These are phyloP conservation scores for Populus hybrid DNA, from an alignment of 441 rosid genomes.

Conservation along the genomic window DNA sequence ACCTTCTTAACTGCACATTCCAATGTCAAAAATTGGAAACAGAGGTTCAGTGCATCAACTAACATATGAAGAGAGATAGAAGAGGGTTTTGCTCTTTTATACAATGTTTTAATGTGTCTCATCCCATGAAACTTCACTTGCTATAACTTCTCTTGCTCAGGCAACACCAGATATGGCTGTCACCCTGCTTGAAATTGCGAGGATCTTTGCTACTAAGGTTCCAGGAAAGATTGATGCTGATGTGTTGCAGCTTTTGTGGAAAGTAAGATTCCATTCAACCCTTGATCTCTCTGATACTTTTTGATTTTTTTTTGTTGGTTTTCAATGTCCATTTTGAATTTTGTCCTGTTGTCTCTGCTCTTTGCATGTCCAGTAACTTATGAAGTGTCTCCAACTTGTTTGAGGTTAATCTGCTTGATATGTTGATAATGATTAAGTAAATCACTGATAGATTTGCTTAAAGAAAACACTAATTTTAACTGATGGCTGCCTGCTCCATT, in stretches of 20 bases:
- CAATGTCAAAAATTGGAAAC: not conserved
- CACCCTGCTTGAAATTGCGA: conserved; percentile 97
- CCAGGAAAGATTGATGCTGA: conserved; percentile 99
- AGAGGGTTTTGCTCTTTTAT: not conserved
- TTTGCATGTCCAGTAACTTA: not conserved
- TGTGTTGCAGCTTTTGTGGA: conserved; percentile 96
- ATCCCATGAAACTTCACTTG: not conserved
- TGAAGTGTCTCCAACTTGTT: conserved; percentile 5
- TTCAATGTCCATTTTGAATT: not conserved
- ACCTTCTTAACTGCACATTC: not conserved
- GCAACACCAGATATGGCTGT: conserved; percentile 99
- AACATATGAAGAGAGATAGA: not conserved
- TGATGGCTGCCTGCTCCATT: not conserved
- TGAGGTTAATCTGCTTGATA: not conserved
- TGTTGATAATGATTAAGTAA: not conserved
- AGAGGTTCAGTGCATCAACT: not conserved
- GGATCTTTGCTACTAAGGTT: conserved; percentile 99
- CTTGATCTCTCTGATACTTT: conserved; percentile 1
- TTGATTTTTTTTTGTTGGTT: not conserved
- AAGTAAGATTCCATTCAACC: conserved; percentile 47
- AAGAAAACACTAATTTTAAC: not conserved
- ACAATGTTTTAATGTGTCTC: not conserved
- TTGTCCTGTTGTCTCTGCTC: not conserved
- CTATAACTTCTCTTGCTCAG: conserved; percentile 40
- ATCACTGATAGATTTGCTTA: not conserved